These are phyloP conservation scores for Penicillium flavigenum DNA, from an alignment of 495 filamentous ascomycete species.

Conservation along the genomic window DNA sequence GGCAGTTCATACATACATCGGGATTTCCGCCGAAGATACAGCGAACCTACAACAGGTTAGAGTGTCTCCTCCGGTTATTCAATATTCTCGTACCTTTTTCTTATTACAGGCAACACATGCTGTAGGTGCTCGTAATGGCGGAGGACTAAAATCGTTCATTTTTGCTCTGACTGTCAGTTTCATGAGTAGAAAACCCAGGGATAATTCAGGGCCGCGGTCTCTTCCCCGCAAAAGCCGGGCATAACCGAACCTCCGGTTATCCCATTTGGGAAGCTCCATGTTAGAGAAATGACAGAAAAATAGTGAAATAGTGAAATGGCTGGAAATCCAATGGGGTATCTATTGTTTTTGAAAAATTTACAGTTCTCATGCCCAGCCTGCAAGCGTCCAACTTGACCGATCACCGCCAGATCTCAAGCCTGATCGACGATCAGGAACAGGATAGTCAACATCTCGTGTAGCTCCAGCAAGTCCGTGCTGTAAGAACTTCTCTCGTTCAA, in stretches of 20 bases:
- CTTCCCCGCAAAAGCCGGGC: conserved; percentile 5
- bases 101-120: conserved; percentile 31
- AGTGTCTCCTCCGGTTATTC: neutral
- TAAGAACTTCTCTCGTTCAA: conserved; percentile 83
- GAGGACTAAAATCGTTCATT: conserved; percentile 21
- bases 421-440: conserved; percentile 51
- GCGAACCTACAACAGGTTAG: conserved; percentile 17
- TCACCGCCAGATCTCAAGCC: conserved; percentile 57
- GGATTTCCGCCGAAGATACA: conserved; percentile 21
- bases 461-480: conserved; percentile 74
- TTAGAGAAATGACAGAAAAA: neutral
- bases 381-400: conserved; percentile 74
- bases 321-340: conserved; percentile 20
- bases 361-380: conserved; percentile 63
- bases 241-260: neutral
- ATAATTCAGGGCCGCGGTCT: neutral
- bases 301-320: neutral
- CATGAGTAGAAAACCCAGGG: neutral
- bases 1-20: conserved; percentile 22
- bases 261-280: neutral
- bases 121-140: conserved; percentile 22
- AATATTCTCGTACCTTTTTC: conserved; percentile 21
- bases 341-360: conserved; percentile 19
- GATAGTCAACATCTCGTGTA: conserved; percentile 59
- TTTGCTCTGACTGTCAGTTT: neutral